Base-by-base conservation (phyloP, 2,329 filamentous ascomycete genomes). In the Neonectria faginata region DNA sequence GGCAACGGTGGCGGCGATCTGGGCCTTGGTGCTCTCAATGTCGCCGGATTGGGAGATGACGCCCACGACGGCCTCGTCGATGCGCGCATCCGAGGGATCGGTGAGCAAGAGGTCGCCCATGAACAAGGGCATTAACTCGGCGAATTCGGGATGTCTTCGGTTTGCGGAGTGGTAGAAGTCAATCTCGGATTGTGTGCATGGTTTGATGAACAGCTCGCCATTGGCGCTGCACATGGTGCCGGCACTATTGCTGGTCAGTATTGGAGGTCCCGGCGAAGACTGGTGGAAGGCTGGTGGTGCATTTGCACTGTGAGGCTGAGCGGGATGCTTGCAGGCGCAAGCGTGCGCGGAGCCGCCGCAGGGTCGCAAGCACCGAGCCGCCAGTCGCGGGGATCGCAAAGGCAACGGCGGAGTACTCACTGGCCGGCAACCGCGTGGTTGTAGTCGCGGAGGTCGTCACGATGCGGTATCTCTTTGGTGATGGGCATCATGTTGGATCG, bases 131-230 rank as follows among this genome's bases (percentile, higher is more conserved):
- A 98, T 95, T 73, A 95, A 87, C 25, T 90, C 87, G 55, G 89
- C 87, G 73, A 98, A 93, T 2, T 90, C 88, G 31, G 89, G 88
- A 75, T 97, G 91, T 22, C 85, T 80, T 36, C 86, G 79, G 56
- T 79, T 78, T 29, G 89, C 90, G 42, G 89, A 88, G 77, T 97
- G 88, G 84, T 99, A 99, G 79, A 99, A 99, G 48, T 89, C 86
- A 73, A 98, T 89, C 81, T 99, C 96, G 68, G 89, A 85, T 67
- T 89, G 82, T 0, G 92, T 97, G 79, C 95, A 98, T 18, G 96
- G 96, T 80, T 99, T 99, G 76, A 97, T 93, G 77, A 99, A 92
- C 36, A 98, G 84, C 68, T 91, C 88, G 76, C 96, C 96, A 57
- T 92, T 89, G 60, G 87, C 84, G 75, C 97, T 93, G 76, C 91